These are phyloP conservation scores for Sarocladium oryzae DNA, from an alignment of 2,329 filamentous ascomycete species.

Conservation along the genomic window DNA sequence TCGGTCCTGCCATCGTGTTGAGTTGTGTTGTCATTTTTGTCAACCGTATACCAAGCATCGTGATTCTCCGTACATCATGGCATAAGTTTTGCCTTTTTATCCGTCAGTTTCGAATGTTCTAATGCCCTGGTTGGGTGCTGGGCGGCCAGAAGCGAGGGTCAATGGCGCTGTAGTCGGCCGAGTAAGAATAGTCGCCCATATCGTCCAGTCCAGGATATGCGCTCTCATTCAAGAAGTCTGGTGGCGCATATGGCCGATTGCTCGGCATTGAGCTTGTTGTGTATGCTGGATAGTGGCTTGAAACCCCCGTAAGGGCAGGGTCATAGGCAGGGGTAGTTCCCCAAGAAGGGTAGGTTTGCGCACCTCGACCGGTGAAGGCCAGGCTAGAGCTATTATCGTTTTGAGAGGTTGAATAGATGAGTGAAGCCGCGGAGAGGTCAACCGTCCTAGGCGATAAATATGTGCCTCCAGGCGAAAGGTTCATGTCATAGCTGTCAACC, in stretches of 20 bases:
- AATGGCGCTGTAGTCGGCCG: not conserved
- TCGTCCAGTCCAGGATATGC: not conserved
- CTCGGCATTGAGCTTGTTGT: not conserved
- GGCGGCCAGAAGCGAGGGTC: conserved; percentile 4
- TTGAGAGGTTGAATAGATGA: not conserved
- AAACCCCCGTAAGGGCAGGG: not conserved
- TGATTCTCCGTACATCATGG: too few relatives aligned
- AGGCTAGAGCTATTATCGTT: not conserved
- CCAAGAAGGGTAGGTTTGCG: not conserved
- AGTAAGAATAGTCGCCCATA: not conserved
- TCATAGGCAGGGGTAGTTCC: not conserved
- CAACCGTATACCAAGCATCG: too few relatives aligned
- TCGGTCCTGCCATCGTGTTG: too few relatives aligned
- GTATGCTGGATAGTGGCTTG: not conserved
- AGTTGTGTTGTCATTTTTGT: too few relatives aligned
- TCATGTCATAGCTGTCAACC: not conserved
- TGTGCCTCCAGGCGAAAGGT: not conserved
- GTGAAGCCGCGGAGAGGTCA: not conserved
- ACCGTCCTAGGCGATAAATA: not conserved
- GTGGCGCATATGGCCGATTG: not conserved
- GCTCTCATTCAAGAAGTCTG: not conserved
- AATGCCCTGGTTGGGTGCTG: not conserved
- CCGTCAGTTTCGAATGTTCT: not conserved
- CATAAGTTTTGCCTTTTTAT: too few relatives aligned
- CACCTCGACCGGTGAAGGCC: not conserved